Evolutionary conservation across 805 yeast genomes (phyloP).

Genomic region (Komagataella ulmi): DNA sequence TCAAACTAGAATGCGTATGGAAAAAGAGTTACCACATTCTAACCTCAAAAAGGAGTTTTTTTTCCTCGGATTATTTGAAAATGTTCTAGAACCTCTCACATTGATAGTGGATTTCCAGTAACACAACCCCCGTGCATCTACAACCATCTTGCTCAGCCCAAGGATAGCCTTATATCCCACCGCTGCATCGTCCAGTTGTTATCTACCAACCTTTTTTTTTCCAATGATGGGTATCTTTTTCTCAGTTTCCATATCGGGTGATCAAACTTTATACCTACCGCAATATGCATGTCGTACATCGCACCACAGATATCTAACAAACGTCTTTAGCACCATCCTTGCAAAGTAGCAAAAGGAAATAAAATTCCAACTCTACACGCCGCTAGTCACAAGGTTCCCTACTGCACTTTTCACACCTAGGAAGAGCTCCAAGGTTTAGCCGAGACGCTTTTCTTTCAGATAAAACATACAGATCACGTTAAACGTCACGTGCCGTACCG

Average conservation of each 20-base stretch:
- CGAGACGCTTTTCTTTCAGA: neutral
- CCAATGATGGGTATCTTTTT: too few species aligned
- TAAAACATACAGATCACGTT: neutral
- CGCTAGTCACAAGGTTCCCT: neutral
- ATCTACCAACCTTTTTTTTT: too few species aligned
- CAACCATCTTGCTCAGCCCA: too few species aligned
- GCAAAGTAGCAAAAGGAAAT: neutral
- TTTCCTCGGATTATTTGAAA: neutral
- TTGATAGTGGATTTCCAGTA: neutral
- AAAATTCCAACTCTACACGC: neutral
- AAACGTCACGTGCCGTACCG: neutral
- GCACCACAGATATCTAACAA: neutral
- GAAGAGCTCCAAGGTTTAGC: neutral
- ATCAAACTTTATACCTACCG: neutral
- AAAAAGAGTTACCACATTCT: neutral
- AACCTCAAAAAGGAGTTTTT: neutral
- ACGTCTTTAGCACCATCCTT: neutral
- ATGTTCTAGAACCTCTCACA: neutral
- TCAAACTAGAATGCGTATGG: neutral
- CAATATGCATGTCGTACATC: neutral
- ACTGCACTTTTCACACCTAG: neutral
- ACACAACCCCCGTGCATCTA: neutral
- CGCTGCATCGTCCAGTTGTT: too few species aligned
- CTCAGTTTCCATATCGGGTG: neutral
- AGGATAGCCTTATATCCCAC: too few species aligned